These are phyloP conservation scores for Astrephomene gubernaculifera DNA, from an alignment of 139 green algal species.

Conservation along the genomic window DNA sequence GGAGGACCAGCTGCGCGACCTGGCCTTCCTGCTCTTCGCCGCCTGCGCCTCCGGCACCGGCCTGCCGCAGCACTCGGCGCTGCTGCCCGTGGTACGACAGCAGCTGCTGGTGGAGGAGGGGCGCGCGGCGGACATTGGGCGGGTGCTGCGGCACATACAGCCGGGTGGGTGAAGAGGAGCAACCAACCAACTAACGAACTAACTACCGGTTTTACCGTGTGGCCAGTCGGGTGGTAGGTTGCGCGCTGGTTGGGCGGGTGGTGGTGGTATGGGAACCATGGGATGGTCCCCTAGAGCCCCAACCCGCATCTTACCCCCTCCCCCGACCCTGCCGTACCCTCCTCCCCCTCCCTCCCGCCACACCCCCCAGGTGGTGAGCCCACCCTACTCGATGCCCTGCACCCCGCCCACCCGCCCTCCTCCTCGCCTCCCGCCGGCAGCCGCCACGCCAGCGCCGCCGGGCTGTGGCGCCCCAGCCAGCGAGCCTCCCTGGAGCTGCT, in stretches of 20 bases:
- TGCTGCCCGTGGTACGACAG: constrained; percentile 21
- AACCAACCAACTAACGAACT: no score
- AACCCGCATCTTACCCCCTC: no score
- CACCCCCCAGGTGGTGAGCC: constrained; percentile 7
- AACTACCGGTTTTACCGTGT: no score
- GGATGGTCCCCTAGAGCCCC: no score
- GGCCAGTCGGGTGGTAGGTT: no score
- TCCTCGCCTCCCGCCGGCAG: no score
- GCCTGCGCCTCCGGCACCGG: background rate
- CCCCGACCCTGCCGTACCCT: background rate
- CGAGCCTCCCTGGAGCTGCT: constrained; percentile 40
- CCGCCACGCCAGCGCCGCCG: background rate
- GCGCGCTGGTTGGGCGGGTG: no score
- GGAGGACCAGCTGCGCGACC: constrained; percentile 33
- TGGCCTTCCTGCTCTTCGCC: constrained; percentile 41
- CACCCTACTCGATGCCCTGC: constrained; percentile 5
- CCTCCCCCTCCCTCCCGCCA: background rate
- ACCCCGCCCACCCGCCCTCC: constrained; percentile 1
- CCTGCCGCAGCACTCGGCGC: constrained; percentile 6
- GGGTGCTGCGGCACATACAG: constrained; percentile 31
- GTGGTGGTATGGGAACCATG: no score
- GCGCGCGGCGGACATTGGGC: constrained; percentile 8
- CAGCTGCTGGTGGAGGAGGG: constrained; percentile 38
- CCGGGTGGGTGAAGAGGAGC: constrained; percentile 16
- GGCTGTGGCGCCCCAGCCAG: constrained; percentile 15